A percentile compares a stretch with the other conserved stretches of the same genome.
These are phyloP conservation scores for Filobasidium floriforme DNA, from an alignment of 768 basidiomycete species.

Conservation along the genomic window DNA sequence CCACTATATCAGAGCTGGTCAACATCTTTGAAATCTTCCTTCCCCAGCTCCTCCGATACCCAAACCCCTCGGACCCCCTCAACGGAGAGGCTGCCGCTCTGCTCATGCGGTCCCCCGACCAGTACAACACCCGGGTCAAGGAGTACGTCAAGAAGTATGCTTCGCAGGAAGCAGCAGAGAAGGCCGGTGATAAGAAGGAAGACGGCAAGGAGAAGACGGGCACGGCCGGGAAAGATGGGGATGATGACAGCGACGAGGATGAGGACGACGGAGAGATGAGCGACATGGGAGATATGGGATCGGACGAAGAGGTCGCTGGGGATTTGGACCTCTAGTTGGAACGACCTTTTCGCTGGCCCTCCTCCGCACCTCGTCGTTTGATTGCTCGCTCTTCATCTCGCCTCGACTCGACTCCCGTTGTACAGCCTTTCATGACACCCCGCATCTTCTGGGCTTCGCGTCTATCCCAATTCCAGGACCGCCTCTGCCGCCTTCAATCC, in stretches of 20 bases:
- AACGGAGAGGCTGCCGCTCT: constrained; percentile 97
- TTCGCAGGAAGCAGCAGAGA: constrained; percentile 79
- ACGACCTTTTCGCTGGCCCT: too few relatives aligned
- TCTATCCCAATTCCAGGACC: too few relatives aligned
- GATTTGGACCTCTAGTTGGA: constrained; percentile 16
- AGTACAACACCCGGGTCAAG: constrained; percentile 89
- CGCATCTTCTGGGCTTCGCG: too few relatives aligned
- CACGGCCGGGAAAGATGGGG: constrained; percentile 50
- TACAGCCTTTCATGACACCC: not conserved
- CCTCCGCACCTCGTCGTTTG: too few relatives aligned
- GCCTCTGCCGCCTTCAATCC: too few relatives aligned
- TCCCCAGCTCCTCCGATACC: constrained; percentile 92
- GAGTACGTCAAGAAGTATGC: constrained; percentile 96
- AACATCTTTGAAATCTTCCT: constrained; percentile 99
- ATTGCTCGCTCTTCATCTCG: not conserved
- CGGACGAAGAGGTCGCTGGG: constrained; percentile 24
- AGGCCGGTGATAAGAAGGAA: constrained; percentile 54
- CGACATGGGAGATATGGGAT: constrained; percentile 44
- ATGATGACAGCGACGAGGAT: constrained; percentile 43
- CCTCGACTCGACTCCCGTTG: not conserved
- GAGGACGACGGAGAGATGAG: constrained; percentile 28
- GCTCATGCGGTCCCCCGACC: constrained; percentile 93
- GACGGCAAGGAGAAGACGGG: constrained; percentile 43
- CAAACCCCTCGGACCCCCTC: constrained; percentile 94
- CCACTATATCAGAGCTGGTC: constrained; percentile 89